Evolutionary conservation across 257 asterid species (phyloP).

Genomic region (Ligustrum vulgare): DNA sequence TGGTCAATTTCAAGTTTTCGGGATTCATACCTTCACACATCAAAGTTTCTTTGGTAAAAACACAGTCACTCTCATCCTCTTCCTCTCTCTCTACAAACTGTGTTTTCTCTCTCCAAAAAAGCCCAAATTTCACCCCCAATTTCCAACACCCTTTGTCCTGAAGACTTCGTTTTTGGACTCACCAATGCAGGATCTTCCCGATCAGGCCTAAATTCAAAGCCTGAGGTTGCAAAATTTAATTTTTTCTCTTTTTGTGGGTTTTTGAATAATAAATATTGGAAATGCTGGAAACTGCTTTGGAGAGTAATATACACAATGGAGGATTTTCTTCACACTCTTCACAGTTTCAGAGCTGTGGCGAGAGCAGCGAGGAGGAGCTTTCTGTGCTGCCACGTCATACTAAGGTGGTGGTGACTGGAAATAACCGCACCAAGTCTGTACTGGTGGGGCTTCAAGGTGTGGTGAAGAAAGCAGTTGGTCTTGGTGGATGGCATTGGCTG

Average conservation of each 20-base stretch:
- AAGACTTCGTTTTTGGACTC: constrained; percentile 28
- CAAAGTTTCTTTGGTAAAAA: constrained; percentile 20
- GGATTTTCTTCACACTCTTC: constrained; percentile 51
- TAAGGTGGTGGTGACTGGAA: constrained; percentile 91
- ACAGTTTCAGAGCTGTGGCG: constrained; percentile 70
- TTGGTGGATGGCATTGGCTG: constrained; percentile 99
- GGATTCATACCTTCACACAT: constrained; percentile 58
- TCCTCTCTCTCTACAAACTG: constrained; percentile 26
- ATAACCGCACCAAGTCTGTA: constrained; percentile 86
- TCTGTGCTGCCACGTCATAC: constrained; percentile 88
- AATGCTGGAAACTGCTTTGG: constrained; percentile 66
- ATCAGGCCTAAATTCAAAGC: constrained; percentile 9
- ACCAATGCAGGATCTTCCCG: constrained; percentile 38
- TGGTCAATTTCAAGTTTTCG: constrained; percentile 34
- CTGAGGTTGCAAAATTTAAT: neutral
- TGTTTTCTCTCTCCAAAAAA: constrained; percentile 42
- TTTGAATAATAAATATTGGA: neutral
- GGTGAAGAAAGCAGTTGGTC: constrained; percentile 92
- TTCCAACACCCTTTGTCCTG: constrained; percentile 26
- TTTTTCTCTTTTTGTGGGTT: neutral
- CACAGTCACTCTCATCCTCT: constrained; percentile 38
- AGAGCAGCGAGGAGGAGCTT: constrained; percentile 86
- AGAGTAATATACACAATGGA: constrained; percentile 47
- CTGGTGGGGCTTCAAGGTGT: constrained; percentile 90
- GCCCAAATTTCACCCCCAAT: constrained; percentile 38